Evolutionary conservation across 768 basidiomycete species (phyloP), one percentile per base, ranked within the genome.

Genomic region (Hygrocybe coccinea): DNA sequence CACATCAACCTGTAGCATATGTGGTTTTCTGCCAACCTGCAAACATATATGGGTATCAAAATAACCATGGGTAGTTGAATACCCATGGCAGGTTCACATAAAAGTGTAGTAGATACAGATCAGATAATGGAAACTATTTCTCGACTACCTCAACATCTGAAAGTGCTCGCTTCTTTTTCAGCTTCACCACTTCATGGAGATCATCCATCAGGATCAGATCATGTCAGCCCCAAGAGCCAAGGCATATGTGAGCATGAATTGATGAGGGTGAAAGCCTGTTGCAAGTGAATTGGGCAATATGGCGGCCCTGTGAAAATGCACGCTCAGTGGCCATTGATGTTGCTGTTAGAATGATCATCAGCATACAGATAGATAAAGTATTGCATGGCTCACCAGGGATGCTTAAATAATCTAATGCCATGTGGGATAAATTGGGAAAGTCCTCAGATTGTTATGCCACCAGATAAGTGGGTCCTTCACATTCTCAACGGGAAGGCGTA

Each of bases 381-480:
- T 52, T 37, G 14, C 9, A 43, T 29, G 9, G 55, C 57, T 7
- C 17, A 63, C 62, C 58, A 25, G 63, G 63, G n/a, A 62, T 56
- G n/a, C 52, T 59, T 8, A 62, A 52, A 51, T 62, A 62, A 46
- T 65, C 60, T 1, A 65, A 41, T 1, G 55, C 62, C 64, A 63
- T 65, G 2, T 5, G 5, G 10, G 52, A 61, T 2, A 65, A 55
- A 17, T 52, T 53, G 2, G 64, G 62, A 43, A 56, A 8, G 39
- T 35, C 10, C n/a, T 17, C 15, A 39, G 24, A n/a, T 62, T 56
- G 24, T 54, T 45, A 17, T 22, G 19, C 62, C 63, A 64, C 62
- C 59, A 64, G 34, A 21, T 35, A 14, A 62, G 54, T n/a, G 55
- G 54, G 36, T 58, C 59, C 24, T 56, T 57, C 5, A 54, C 45